Conservation (phyloP, 2,329 filamentous ascomycete genomes). For the Colletotrichum truncatum region DNA sequence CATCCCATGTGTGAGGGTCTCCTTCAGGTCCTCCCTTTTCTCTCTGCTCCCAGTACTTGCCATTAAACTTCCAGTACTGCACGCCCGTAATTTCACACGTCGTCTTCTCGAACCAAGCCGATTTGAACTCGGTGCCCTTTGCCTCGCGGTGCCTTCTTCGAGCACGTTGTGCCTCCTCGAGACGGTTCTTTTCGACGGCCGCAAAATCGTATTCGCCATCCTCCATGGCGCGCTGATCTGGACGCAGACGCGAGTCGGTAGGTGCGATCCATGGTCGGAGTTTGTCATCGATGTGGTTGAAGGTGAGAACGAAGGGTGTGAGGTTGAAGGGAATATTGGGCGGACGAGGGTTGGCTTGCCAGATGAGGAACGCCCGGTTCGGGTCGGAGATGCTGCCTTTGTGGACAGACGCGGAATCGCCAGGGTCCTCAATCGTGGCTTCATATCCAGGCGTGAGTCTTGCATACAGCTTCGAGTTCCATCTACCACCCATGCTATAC, state of each 20-base stretch:
- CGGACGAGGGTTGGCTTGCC: slow-evolving; percentile 87
- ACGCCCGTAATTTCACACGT: slow-evolving; percentile 84
- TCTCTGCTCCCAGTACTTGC: slow-evolving; percentile 85
- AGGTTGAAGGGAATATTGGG: slow-evolving; percentile 94
- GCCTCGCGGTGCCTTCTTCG: slow-evolving; percentile 78
- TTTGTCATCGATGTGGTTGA: slow-evolving; percentile 92
- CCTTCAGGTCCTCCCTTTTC: slow-evolving; percentile 71
- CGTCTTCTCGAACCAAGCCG: slow-evolving; percentile 84
- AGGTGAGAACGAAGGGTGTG: slow-evolving; percentile 92
- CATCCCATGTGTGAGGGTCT: slow-evolving; percentile 68
- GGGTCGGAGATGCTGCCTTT: slow-evolving; percentile 69
- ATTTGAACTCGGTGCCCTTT: slow-evolving; percentile 81
- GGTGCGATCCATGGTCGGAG: slow-evolving; percentile 82
- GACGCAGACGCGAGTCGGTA: slow-evolving; percentile 91
- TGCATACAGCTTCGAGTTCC: slow-evolving; percentile 98
- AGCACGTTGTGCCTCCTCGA: slow-evolving; percentile 90
- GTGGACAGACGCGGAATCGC: slow-evolving; percentile 49
- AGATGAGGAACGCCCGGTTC: slow-evolving; percentile 86
- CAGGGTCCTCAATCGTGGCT: slow-evolving; percentile 70
- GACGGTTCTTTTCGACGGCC: slow-evolving; percentile 90
- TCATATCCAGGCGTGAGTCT: slow-evolving; percentile 92
- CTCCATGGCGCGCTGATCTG: slow-evolving; percentile 98
- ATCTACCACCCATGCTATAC: slow-evolving; percentile 91
- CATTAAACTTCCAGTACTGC: slow-evolving; percentile 88
- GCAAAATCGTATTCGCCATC: slow-evolving; percentile 97